Percentiles rank a stretch among this genome's conserved stretches.
These are phyloP conservation scores for Quillaja saponaria DNA, from an alignment of 306 rosid genomes.

Conservation along the genomic window DNA sequence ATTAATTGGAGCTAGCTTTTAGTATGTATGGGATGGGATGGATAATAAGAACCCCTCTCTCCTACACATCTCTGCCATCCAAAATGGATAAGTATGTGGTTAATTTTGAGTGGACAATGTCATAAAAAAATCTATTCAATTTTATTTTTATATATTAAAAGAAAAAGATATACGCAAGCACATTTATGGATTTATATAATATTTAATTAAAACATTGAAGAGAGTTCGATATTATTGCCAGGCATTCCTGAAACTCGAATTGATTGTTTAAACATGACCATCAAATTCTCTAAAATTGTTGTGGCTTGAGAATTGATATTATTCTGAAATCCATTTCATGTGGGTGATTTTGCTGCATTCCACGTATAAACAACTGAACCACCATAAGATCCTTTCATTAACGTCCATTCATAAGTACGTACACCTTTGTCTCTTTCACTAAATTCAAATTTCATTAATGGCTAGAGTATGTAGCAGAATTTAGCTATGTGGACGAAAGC, in stretches of 20 bases:
- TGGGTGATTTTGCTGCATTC: constrained; percentile 26
- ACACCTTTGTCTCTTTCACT: constrained; percentile 25
- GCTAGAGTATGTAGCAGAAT: neutral
- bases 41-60: neutral
- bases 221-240: too few species aligned
- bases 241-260: too few species aligned
- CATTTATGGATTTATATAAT: too few species aligned
- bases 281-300: constrained; percentile 7
- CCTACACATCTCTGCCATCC: neutral
- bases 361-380: constrained; percentile 36
- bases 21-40: too few species aligned
- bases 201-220: too few species aligned
- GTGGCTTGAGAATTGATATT: constrained; percentile 32
- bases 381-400: neutral
- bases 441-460: constrained; percentile 25
- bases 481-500: constrained; percentile 18
- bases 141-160: too few species aligned
- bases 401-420: constrained; percentile 1
- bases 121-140: too few species aligned
- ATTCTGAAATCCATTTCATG: constrained; percentile 25
- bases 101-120: too few species aligned
- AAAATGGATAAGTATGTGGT: neutral
- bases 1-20: too few species aligned
- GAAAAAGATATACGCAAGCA: neutral
- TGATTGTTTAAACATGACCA: constrained; percentile 11